phyloP scores from a whole-genome alignment of 2,329 filamentous ascomycete genomes.

The Aspergillus cejpii region DNA sequence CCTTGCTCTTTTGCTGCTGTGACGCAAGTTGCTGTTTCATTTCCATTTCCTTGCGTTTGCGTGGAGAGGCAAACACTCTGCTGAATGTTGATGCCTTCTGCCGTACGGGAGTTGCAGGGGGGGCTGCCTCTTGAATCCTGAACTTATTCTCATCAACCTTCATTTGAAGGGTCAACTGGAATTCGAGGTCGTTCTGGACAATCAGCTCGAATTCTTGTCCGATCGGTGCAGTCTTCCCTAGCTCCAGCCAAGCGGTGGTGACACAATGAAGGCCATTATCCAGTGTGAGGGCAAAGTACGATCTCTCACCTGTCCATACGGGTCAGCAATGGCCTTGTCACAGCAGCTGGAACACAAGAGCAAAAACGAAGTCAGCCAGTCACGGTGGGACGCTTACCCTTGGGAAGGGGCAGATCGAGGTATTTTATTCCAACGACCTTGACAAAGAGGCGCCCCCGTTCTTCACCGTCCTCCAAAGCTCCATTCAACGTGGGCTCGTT shows the following conservation, averaged over 20 bases:
- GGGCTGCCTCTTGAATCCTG: slow-evolving; percentile 37
- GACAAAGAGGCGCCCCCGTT: slow-evolving; percentile 87
- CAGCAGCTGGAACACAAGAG: background rate
- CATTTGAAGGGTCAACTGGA: slow-evolving; percentile 93
- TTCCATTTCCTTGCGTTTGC: slow-evolving; percentile 94
- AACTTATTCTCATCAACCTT: slow-evolving; percentile 79
- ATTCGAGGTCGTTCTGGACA: slow-evolving; percentile 95
- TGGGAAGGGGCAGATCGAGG: slow-evolving; percentile 81
- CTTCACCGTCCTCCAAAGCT: slow-evolving; percentile 67
- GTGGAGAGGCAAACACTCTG: slow-evolving; percentile 85
- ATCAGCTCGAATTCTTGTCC: slow-evolving; percentile 98
- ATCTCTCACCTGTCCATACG: slow-evolving; percentile 62
- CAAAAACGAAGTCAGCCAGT: background rate
- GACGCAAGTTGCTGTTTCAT: slow-evolving; percentile 75
- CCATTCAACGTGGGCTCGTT: slow-evolving; percentile 56
- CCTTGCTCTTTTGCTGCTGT: slow-evolving; percentile 63
- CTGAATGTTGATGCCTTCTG: slow-evolving; percentile 84
- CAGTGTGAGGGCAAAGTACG: slow-evolving; percentile 92
- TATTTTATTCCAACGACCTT: slow-evolving; percentile 99
- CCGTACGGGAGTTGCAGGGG: slow-evolving; percentile 54
- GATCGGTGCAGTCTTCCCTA: slow-evolving; percentile 86
- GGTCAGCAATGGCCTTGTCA: slow-evolving; percentile 20
- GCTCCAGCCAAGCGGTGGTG: slow-evolving; percentile 89
- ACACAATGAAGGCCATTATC: slow-evolving; percentile 98
- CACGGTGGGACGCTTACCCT: slow-evolving; percentile 56